Evolutionary conservation across 352 stramenopile species (phyloP).

Genomic region (Phytophthora megakarya): DNA sequence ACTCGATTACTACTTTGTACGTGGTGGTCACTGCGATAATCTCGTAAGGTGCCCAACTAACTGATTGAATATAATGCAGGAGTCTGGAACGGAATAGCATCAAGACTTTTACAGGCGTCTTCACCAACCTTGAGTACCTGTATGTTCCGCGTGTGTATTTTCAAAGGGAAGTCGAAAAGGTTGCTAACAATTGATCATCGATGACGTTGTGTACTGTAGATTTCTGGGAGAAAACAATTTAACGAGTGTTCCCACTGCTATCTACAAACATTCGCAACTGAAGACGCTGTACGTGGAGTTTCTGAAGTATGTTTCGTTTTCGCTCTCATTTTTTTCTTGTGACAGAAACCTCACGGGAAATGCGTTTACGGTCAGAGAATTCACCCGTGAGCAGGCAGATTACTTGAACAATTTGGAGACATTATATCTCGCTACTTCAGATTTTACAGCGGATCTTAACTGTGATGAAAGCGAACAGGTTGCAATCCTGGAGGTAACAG

Average conservation of each 20-base stretch:
- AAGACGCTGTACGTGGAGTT: conserved; percentile 34
- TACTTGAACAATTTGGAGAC: conserved; percentile 34
- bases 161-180: background rate
- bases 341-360: conserved; percentile 43
- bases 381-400: conserved; percentile 41
- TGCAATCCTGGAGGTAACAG: conserved; percentile 30
- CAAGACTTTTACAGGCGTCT: conserved; percentile 52
- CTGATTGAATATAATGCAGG: background rate
- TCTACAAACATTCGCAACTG: conserved; percentile 56
- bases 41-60: background rate
- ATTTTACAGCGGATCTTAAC: conserved; percentile 33
- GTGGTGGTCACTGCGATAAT: background rate
- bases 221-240: conserved; percentile 58
- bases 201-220: too few relatives aligned
- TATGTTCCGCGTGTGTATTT: background rate
- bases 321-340: conserved; percentile 1
- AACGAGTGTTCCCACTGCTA: conserved; percentile 42
- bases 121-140: conserved; percentile 54
- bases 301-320: background rate
- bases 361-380: conserved; percentile 36
- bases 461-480: conserved; percentile 35
- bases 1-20: conserved; percentile 12
- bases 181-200: too few relatives aligned
- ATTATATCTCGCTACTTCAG: conserved; percentile 30
- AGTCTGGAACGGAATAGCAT: conserved; percentile 66